A percentile compares a stretch with the other conserved stretches of the same genome.
Evolutionary conservation across 495 filamentous ascomycete species (phyloP).

Genomic region (Articulospora tetracladia): DNA sequence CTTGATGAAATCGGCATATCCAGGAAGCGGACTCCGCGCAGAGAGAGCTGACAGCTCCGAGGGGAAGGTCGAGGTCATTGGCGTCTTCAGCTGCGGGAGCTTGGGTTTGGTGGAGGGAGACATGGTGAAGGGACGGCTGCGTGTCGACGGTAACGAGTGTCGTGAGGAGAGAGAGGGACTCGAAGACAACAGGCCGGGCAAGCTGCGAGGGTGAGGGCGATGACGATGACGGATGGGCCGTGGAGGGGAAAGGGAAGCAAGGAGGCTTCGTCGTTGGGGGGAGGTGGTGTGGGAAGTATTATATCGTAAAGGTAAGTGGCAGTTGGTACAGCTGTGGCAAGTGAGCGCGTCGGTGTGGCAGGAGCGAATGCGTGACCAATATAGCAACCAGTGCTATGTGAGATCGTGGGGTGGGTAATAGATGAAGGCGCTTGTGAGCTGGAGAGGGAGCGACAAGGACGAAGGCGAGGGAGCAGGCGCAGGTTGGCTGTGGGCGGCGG

Average conservation of each 20-base stretch:
- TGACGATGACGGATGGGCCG: conserved; percentile 27
- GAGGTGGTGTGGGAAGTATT: conserved; percentile 16
- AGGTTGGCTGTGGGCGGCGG: conserved; percentile 6
- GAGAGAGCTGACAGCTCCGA: conserved; percentile 61
- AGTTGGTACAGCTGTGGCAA: conserved; percentile 15
- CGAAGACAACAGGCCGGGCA: conserved; percentile 28
- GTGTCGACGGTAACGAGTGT: conserved; percentile 21
- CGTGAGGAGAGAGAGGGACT: conserved; percentile 42
- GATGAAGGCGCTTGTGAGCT: conserved; percentile 32
- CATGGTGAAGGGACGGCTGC: conserved; percentile 37
- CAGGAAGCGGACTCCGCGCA: conserved; percentile 47
- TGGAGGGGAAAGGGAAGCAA: conserved; percentile 26
- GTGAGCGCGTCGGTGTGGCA: conserved; percentile 16
- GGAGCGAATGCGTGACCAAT: conserved; percentile 12
- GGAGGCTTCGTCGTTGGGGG: conserved; percentile 21
- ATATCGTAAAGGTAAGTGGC: conserved; percentile 21
- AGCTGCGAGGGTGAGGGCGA: conserved; percentile 29
- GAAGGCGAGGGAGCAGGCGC: conserved; percentile 1
- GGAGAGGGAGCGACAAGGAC: conserved; percentile 19
- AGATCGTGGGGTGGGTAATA: conserved; percentile 21
- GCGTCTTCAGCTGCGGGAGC: conserved; percentile 72
- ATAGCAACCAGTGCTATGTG: conserved; percentile 29
- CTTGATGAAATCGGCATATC: conserved; percentile 48
- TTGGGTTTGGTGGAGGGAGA: conserved; percentile 58
- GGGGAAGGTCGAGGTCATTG: conserved; percentile 74